These are phyloP conservation scores for Huiozyma sinensis DNA, from an alignment of 805 yeast genomes.

Conservation along the genomic window DNA sequence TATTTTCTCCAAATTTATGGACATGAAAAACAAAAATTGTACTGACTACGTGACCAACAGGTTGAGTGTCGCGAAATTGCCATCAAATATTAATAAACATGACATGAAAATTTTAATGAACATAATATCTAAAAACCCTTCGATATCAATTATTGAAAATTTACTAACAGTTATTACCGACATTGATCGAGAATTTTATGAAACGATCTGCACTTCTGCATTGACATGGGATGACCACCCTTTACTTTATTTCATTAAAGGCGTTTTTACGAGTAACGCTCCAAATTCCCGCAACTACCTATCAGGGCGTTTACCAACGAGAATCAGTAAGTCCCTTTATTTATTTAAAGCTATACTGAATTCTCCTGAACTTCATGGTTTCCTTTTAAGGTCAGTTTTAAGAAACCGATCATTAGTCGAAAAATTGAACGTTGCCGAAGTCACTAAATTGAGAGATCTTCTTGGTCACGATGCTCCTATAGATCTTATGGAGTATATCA, in stretches of 20 bases:
- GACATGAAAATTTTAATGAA: conserved; percentile 10
- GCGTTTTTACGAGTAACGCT: too few species aligned
- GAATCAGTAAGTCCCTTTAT: too few species aligned
- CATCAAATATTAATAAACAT: conserved; percentile 8
- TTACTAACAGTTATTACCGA: conserved; percentile 5
- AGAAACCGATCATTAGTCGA: too few species aligned
- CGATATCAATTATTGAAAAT: conserved; percentile 10
- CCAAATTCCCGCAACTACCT: too few species aligned
- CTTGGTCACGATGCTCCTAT: too few species aligned
- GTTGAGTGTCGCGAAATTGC: conserved; percentile 18
- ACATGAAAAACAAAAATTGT: conserved; percentile 3
- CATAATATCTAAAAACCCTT: conserved; percentile 11
- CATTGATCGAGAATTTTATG: neutral
- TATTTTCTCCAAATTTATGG: neutral
- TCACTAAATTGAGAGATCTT: too few species aligned
- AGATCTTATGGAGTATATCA: too few species aligned
- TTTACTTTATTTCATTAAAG: neutral
- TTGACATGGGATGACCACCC: neutral
- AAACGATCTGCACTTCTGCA: neutral
- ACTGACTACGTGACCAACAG: conserved; percentile 13
- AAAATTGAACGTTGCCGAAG: too few species aligned
- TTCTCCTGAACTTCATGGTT: too few species aligned
- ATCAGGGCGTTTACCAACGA: too few species aligned
- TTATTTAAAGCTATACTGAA: too few species aligned
- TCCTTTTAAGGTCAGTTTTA: too few species aligned